phyloP scores from a whole-genome alignment of 768 basidiomycete genomes.

The Lanmaoa pseudosensibilis region DNA sequence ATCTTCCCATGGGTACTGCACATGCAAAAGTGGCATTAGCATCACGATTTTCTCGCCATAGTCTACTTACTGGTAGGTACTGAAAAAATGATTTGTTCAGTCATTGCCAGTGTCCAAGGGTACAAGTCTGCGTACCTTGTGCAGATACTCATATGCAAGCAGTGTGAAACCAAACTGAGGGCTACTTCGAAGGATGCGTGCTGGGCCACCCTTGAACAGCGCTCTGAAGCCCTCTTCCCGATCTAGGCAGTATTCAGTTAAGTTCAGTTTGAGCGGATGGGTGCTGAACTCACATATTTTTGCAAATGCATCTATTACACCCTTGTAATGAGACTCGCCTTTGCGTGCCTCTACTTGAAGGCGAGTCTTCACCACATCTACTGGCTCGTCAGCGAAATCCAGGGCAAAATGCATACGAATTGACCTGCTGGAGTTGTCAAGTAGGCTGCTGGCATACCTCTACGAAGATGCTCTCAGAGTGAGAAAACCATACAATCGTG shows the following conservation, averaged over 20 bases:
- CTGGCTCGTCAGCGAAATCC: constrained; percentile 15
- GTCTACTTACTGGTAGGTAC: constrained; percentile 34
- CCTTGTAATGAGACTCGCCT: constrained; percentile 91
- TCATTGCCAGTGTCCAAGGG: neutral
- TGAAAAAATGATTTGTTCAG: constrained; percentile 11
- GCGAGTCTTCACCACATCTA: constrained; percentile 97
- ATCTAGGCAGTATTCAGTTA: constrained; percentile 42
- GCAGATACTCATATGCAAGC: constrained; percentile 74
- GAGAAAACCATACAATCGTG: constrained; percentile 13
- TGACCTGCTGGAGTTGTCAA: constrained; percentile 87
- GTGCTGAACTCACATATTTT: constrained; percentile 74
- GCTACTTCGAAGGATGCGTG: constrained; percentile 84
- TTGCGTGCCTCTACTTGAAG: constrained; percentile 90
- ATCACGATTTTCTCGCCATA: neutral
- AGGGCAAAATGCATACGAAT: constrained; percentile 19
- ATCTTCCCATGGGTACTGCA: constrained; percentile 81
- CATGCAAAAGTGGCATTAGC: constrained; percentile 4
- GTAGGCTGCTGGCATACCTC: constrained; percentile 98
- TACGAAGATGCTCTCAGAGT: constrained; percentile 40
- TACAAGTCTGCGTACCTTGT: constrained; percentile 47
- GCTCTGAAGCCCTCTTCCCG: constrained; percentile 88
- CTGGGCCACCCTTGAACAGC: constrained; percentile 89
- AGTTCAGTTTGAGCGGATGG: constrained; percentile 9
- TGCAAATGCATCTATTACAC: constrained; percentile 81
- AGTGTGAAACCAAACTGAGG: constrained; percentile 95